Percentiles rank a stretch among this genome's conserved stretches.
Evolutionary conservation across 108 stramenopile genomes (phyloP).

Genomic region (Licmophora abbreviata): DNA sequence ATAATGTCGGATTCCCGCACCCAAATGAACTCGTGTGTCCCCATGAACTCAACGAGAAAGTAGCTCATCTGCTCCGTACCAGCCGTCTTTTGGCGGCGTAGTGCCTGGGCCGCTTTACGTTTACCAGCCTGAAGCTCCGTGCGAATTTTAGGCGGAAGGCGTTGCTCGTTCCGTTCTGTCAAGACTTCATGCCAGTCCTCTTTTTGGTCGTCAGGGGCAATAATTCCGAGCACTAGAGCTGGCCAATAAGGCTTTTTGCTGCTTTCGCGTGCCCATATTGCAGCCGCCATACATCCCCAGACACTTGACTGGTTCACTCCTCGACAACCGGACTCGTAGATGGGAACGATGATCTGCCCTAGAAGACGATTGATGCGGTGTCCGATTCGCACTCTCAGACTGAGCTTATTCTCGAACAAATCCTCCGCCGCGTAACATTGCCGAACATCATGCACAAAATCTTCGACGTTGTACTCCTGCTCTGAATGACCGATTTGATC

Average conservation of each 20-base stretch:
- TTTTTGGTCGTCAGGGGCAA: constrained; percentile 73
- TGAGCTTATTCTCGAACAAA: constrained; percentile 49
- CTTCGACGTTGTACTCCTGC: constrained; percentile 57
- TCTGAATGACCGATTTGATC: constrained; percentile 8
- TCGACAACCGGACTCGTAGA: constrained; percentile 66
- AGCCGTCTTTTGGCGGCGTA: constrained; percentile 38
- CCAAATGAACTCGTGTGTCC: constrained; percentile 88
- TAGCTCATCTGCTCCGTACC: constrained; percentile 58
- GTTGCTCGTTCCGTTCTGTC: constrained; percentile 67
- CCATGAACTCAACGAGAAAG: constrained; percentile 85
- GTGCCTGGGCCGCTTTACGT: constrained; percentile 56
- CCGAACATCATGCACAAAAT: constrained; percentile 48
- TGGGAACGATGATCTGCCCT: constrained; percentile 62
- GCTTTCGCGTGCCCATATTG: constrained; percentile 81
- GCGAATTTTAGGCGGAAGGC: constrained; percentile 76
- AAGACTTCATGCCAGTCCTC: constrained; percentile 78
- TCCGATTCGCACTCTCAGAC: constrained; percentile 40
- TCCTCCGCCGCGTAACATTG: constrained; percentile 56
- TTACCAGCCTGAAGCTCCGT: constrained; percentile 54
- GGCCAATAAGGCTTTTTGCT: constrained; percentile 89
- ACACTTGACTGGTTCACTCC: constrained; percentile 83
- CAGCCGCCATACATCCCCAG: constrained; percentile 89
- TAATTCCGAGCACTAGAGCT: constrained; percentile 80
- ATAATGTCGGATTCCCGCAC: constrained; percentile 76
- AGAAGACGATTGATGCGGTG: constrained; percentile 63